Conservation (phyloP, 495 filamentous ascomycete species). For the Penicillium roqueforti region DNA sequence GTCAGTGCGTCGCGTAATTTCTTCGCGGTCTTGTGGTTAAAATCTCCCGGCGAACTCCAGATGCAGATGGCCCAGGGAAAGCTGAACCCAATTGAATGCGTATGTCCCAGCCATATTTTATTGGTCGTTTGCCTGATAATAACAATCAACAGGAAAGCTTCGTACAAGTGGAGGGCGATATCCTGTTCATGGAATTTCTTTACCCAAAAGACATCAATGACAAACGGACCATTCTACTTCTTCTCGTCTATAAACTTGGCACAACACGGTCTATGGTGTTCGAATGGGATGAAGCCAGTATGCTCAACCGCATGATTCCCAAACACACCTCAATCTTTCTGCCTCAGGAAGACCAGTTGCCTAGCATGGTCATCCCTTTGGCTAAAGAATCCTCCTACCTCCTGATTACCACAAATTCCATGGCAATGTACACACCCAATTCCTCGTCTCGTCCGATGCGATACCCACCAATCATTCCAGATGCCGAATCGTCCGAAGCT, state of each 20-base stretch:
- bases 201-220: conserved; percentile 60
- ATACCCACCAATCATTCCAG: conserved; percentile 30
- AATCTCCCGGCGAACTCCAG: conserved; percentile 27
- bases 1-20: conserved; percentile 56
- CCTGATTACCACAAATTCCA: conserved; percentile 53
- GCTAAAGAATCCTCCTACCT: conserved; percentile 62
- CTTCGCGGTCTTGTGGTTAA: conserved; percentile 54
- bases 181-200: conserved; percentile 85
- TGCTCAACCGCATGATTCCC: conserved; percentile 31
- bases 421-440: conserved; percentile 55
- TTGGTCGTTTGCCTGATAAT: not conserved
- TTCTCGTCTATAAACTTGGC: conserved; percentile 60
- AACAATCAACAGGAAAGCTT: conserved; percentile 43
- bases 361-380: conserved; percentile 65
- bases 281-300: conserved; percentile 62
- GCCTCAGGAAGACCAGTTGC: conserved; percentile 56
- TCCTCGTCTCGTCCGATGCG: conserved; percentile 33
- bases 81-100: conserved; percentile 36
- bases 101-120: conserved; percentile 12
- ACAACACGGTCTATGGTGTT: conserved; percentile 64
- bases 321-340: conserved; percentile 49
- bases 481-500: conserved; percentile 26
- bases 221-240: conserved; percentile 65
- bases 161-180: conserved; percentile 62
- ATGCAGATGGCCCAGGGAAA: conserved; percentile 31